Evolutionary conservation across 257 asterid genomes (phyloP).

Genomic region (Nicotiana undulata): DNA sequence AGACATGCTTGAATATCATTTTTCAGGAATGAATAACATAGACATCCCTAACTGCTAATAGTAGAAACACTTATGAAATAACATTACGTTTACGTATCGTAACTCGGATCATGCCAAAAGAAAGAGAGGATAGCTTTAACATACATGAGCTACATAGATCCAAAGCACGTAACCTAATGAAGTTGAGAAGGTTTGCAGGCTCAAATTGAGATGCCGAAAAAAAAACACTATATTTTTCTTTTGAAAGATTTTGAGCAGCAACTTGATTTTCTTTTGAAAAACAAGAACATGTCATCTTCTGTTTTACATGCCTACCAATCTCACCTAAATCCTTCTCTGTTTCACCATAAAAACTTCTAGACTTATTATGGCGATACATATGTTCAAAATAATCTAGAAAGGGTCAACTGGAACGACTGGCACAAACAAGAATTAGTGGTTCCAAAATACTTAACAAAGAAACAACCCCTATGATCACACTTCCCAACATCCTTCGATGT

Average conservation of each 20-base stretch:
- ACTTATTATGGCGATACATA: conserved; percentile 32
- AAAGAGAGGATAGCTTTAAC: too few species aligned
- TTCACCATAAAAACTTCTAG: conserved; percentile 44
- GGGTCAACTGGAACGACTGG: conserved; percentile 41
- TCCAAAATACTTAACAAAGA: conserved; percentile 53
- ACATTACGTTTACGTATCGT: too few species aligned
- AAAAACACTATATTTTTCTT: conserved; percentile 15
- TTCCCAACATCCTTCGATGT: conserved; percentile 16
- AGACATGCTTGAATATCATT: too few species aligned
- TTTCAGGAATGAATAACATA: too few species aligned
- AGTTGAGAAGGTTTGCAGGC: conserved; percentile 34
- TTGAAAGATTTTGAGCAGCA: conserved; percentile 7
- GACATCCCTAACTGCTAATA: too few species aligned
- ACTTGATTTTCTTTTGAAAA: conserved; percentile 29
- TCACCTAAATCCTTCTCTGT: conserved; percentile 58
- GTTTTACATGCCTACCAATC: conserved; percentile 48
- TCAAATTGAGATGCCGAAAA: conserved; percentile 37
- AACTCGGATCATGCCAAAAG: too few species aligned
- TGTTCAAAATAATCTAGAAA: conserved; percentile 53
- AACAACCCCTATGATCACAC: conserved; percentile 18
- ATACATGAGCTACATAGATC: conserved; percentile 24
- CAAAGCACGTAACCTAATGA: conserved; percentile 36
- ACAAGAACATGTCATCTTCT: conserved; percentile 66
- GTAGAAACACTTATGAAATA: too few species aligned
- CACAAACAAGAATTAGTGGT: conserved; percentile 43